Evolutionary conservation across 2,329 filamentous ascomycete genomes (phyloP).

Genomic region (Xylariaceae sp.): DNA sequence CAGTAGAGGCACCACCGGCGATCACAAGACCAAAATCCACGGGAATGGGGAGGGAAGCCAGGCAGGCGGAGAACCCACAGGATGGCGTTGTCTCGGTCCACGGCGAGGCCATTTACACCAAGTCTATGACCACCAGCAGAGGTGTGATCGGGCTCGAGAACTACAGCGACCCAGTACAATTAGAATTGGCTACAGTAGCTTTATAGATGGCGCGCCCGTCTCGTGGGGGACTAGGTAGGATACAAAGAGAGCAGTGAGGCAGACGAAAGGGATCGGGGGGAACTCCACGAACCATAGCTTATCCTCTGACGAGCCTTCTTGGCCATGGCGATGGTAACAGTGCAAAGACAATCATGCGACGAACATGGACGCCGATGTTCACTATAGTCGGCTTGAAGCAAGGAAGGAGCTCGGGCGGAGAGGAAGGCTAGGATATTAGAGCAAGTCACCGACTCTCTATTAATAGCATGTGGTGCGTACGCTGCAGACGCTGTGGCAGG

Average conservation of each 20-base stretch:
- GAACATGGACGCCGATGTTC: conserved; percentile 4
- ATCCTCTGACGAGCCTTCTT: conserved; percentile 63
- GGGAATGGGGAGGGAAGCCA: conserved; percentile 10
- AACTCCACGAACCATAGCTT: conserved; percentile 55
- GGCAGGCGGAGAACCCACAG: conserved; percentile 57
- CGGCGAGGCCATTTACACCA: conserved; percentile 89
- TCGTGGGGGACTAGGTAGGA: background rate
- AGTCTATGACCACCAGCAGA: conserved; percentile 78
- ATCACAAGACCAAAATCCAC: background rate
- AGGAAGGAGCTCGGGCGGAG: background rate
- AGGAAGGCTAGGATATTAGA: background rate
- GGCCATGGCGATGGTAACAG: conserved; percentile 45
- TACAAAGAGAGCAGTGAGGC: conserved; percentile 26
- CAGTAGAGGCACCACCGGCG: background rate
- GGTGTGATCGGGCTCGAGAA: conserved; percentile 56
- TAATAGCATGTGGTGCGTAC: conserved; percentile 1
- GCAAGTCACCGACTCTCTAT: background rate
- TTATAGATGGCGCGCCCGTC: background rate
- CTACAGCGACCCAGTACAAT: conserved; percentile 35
- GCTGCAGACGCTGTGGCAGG: too few relatives aligned
- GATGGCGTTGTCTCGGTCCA: conserved; percentile 77
- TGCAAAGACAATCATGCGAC: conserved; percentile 20
- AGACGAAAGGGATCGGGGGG: conserved; percentile 18
- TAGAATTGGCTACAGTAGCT: conserved; percentile 14
- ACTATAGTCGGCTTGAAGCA: background rate